These are phyloP conservation scores for Hortiboletus flavorubellus DNA, from an alignment of 768 basidiomycete species.

Conservation along the genomic window DNA sequence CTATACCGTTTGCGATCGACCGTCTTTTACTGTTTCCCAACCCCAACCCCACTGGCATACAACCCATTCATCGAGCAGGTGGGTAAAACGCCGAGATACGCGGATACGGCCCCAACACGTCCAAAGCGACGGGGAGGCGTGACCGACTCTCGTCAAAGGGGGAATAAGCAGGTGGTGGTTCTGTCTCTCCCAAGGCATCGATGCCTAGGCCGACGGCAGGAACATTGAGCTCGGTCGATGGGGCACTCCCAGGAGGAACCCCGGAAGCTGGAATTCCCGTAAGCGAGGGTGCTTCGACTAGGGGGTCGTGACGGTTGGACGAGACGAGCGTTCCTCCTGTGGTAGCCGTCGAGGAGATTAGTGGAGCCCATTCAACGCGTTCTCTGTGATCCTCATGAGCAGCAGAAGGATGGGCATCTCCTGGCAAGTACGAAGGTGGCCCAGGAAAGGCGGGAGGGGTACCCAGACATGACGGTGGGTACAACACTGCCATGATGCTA, in stretches of 20 bases:
- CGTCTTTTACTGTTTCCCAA: background rate
- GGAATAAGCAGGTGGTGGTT: constrained; percentile 22
- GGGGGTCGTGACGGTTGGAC: background rate
- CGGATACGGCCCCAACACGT: constrained; percentile 22
- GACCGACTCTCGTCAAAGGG: constrained; percentile 22
- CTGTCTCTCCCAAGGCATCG: background rate
- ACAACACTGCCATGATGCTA: constrained; percentile 24
- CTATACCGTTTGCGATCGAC: background rate
- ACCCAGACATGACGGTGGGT: constrained; percentile 18
- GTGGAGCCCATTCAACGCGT: background rate
- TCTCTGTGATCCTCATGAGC: background rate
- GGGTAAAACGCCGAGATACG: constrained; percentile 11
- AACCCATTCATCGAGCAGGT: background rate
- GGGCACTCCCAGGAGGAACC: background rate
- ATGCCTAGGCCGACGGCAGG: constrained; percentile 3
- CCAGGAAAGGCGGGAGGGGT: constrained; percentile 4
- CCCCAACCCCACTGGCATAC: background rate
- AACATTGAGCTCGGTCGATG: background rate
- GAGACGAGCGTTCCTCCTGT: background rate
- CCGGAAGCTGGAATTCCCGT: constrained; percentile 13
- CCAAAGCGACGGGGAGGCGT: constrained; percentile 6
- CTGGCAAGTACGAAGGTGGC: constrained; percentile 20
- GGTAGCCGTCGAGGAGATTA: background rate
- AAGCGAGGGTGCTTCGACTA: constrained; percentile 7
- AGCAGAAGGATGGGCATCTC: background rate